Percentiles rank a stretch among this genome's conserved stretches.
These are phyloP conservation scores for Teunomyces kruisii DNA, from an alignment of 805 yeast genomes.

Conservation along the genomic window DNA sequence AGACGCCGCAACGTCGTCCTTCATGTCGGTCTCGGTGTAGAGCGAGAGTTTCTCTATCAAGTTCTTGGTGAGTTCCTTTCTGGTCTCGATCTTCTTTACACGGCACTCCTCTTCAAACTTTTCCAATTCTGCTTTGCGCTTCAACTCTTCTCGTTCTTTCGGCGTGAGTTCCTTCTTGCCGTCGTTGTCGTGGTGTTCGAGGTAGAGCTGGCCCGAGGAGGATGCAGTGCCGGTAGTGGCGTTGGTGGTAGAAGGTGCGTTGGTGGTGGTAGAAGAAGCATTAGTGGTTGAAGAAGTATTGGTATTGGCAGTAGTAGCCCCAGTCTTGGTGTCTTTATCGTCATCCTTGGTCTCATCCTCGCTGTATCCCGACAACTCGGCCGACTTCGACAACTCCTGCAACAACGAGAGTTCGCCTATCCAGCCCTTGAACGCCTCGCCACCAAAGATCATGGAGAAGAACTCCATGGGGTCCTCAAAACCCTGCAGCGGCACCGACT, in stretches of 20 bases:
- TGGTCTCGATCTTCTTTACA: constrained; percentile 61
- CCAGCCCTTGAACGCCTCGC: constrained; percentile 78
- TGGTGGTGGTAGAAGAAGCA: not conserved
- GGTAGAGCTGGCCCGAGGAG: constrained; percentile 9
- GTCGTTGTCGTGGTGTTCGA: constrained; percentile 10
- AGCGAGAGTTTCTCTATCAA: constrained; percentile 48
- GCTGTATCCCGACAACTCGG: constrained; percentile 39
- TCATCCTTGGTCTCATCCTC: constrained; percentile 27
- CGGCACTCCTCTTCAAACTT: constrained; percentile 77
- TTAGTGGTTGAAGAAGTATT: constrained; percentile 7
- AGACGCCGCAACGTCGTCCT: constrained; percentile 40
- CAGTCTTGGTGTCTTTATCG: not conserved
- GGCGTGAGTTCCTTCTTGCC: constrained; percentile 29
- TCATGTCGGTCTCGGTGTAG: constrained; percentile 44
- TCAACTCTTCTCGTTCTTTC: constrained; percentile 45
- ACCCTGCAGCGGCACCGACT: constrained; percentile 67
- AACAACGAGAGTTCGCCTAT: constrained; percentile 45
- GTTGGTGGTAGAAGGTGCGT: not conserved
- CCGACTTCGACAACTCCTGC: constrained; percentile 41
- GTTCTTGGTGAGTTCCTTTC: constrained; percentile 59
- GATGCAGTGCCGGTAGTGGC: not conserved
- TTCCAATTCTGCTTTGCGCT: constrained; percentile 52
- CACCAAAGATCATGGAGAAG: constrained; percentile 77
- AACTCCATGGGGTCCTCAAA: constrained; percentile 67
- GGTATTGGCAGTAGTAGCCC: not conserved